These are phyloP conservation scores for Aspergillus ruber DNA, from an alignment of 2,329 filamentous ascomycete species.

Conservation along the genomic window DNA sequence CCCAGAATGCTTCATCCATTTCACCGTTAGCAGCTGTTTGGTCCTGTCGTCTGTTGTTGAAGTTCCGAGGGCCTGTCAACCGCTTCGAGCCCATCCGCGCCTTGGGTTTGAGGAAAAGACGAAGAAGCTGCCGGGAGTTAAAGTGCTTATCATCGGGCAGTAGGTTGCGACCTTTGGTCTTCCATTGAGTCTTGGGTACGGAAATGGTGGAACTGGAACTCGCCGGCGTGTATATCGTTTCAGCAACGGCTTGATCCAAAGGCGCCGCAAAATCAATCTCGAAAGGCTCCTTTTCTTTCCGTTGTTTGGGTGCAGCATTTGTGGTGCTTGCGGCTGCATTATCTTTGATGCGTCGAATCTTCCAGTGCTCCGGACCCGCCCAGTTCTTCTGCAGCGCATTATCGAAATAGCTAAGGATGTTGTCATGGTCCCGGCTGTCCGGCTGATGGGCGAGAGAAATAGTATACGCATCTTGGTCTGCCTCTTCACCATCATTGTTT, in stretches of 20 bases:
- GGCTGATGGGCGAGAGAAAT: slow-evolving; percentile 71
- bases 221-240: slow-evolving; percentile 74
- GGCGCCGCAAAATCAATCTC: slow-evolving; percentile 83
- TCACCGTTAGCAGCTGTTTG: slow-evolving; percentile 62
- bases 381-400: slow-evolving; percentile 95
- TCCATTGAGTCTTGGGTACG: slow-evolving; percentile 90
- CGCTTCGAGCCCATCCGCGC: slow-evolving; percentile 69
- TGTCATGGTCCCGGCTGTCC: slow-evolving; percentile 69
- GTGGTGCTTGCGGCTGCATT: slow-evolving; percentile 50
- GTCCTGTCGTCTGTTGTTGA: slow-evolving; percentile 34
- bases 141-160: slow-evolving; percentile 98
- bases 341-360: slow-evolving; percentile 86
- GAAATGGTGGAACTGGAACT: slow-evolving; percentile 74
- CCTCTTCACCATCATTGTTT: slow-evolving; percentile 47
- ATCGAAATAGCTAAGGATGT: slow-evolving; percentile 97
- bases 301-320: slow-evolving; percentile 47
- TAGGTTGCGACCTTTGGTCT: slow-evolving; percentile 84
- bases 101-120: slow-evolving; percentile 90
- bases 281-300: slow-evolving; percentile 95
- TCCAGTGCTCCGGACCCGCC: slow-evolving; percentile 97
- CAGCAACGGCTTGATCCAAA: slow-evolving; percentile 63
- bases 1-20: slow-evolving; percentile 96
- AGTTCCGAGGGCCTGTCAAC: slow-evolving; percentile 43
- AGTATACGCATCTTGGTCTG: slow-evolving; percentile 67
- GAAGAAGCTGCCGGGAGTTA: slow-evolving; percentile 83